Base-by-base conservation (phyloP, 345 rosid genomes). In the Acer negundo region DNA sequence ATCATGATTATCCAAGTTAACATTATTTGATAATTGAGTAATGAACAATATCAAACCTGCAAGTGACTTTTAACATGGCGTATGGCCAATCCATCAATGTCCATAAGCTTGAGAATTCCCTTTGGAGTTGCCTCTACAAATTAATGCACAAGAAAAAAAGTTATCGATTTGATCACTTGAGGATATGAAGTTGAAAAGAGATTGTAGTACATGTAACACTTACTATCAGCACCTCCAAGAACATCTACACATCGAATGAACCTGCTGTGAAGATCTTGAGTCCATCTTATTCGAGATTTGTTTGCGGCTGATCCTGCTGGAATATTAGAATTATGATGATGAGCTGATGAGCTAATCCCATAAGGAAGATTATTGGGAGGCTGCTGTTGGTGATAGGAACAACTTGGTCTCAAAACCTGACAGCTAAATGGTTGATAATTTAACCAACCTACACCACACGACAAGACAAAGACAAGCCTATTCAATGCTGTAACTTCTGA, bases 41-140 rank as follows among this genome's bases (percentile, higher is more conserved):
- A n/a, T 42, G 47, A 72, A 49, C 28, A 31, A 56, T 62, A 28
- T 23, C 73, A 58, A 69, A 80, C 84, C 87, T 79, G 84, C 79
- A 84, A 59, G 77, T 81, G 87, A 76, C 87, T 79, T 58, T 84
- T 79, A 42, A 84, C 74, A 73, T 79, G 82, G 53, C 79, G 81
- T 74, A 81, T 70, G 4, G 84, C 81, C 59, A 84, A 70, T 59
- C 82, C 80, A 63, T 77, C 28, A 61, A 73, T 66, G 31, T 69
- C 79, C 82, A 79, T 81, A 17, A 76, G 72, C 69, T 76, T 84
- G 40, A 84, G 79, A 20, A 81, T 81, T 40, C 77, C 69, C 76
- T 84, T 84, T 8, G 87, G 84, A 51, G 84, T 84, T 22, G 87
- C 84, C 69, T 71, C 87, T 81, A 63, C 62, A 71, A 10, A 4